Conservation (phyloP, 2,329 filamentous ascomycete genomes). For the Cryphonectria nitschkei region DNA sequence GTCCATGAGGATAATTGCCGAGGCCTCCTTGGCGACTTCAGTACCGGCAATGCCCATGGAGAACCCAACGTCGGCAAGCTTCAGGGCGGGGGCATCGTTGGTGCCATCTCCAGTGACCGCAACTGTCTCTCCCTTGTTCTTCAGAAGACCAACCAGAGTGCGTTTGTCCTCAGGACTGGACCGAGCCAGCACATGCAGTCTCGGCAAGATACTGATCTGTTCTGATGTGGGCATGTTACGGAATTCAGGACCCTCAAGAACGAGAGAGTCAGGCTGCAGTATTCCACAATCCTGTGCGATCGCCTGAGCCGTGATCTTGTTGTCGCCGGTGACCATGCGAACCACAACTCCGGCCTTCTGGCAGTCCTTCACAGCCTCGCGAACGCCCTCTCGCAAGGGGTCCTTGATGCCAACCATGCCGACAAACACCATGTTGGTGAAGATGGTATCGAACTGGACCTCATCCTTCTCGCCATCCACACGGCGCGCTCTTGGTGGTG, state of each 20-base stretch:
- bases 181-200: constrained; percentile 71
- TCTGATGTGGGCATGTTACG: constrained; percentile 69
- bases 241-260: constrained; percentile 80
- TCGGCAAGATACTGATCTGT: constrained; percentile 69
- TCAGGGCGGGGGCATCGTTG: constrained; percentile 68
- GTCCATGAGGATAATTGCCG: constrained; percentile 69
- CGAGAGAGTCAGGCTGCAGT: constrained; percentile 65
- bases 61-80: constrained; percentile 69
- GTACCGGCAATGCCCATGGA: constrained; percentile 71
- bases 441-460: constrained; percentile 68
- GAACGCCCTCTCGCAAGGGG: constrained; percentile 75
- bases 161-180: constrained; percentile 80
- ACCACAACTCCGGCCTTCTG: constrained; percentile 78
- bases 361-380: constrained; percentile 71
- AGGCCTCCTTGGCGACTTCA: constrained; percentile 70
- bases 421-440: constrained; percentile 69
- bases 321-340: constrained; percentile 86
- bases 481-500: constrained; percentile 65
- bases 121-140: constrained; percentile 75
- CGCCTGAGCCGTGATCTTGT: constrained; percentile 76
- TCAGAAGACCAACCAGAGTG: constrained; percentile 71
- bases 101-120: constrained; percentile 78
- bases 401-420: constrained; percentile 81
- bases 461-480: constrained; percentile 61
- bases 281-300: constrained; percentile 82